A percentile compares a stretch with the other conserved stretches of the same genome.
phyloP scores from a whole-genome alignment of 208 protist genomes.

The Leishmania guyanensis region DNA sequence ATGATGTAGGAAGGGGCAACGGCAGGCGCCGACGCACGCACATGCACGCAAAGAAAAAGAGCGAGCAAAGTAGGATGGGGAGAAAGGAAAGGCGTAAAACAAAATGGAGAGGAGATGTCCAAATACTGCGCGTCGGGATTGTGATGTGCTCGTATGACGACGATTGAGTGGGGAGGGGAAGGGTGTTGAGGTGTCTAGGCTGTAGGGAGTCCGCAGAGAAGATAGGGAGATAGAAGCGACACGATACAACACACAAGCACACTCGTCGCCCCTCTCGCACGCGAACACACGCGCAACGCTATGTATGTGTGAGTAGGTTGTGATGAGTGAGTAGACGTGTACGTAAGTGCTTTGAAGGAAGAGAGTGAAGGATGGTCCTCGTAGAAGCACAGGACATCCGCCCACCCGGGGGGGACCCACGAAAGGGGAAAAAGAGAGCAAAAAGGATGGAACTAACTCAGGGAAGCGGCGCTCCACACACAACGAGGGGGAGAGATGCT shows the following conservation, averaged over 20 bases:
- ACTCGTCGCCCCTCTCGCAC: background rate
- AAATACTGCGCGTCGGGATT: background rate
- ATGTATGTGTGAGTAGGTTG: background rate
- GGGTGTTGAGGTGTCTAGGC: background rate
- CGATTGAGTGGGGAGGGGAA: background rate
- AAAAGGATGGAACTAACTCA: background rate
- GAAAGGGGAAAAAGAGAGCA: background rate
- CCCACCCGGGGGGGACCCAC: no score
- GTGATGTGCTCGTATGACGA: background rate
- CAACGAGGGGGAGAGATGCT: background rate
- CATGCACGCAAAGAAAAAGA: background rate
- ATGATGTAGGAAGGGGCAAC: no score
- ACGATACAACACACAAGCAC: background rate
- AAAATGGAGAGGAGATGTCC: background rate
- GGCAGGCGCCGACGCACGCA: no score
- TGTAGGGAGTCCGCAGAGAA: background rate
- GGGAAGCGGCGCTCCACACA: background rate
- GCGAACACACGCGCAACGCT: background rate
- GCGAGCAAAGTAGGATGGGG: background rate
- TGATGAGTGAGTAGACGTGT: background rate
- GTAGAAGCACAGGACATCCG: background rate
- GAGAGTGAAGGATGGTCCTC: background rate
- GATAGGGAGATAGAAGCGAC: conserved; percentile 4
- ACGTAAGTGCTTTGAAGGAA: background rate
- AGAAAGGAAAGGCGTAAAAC: background rate